phyloP scores from a whole-genome alignment of 2,329 filamentous ascomycete genomes.

The Cytospora mali region DNA sequence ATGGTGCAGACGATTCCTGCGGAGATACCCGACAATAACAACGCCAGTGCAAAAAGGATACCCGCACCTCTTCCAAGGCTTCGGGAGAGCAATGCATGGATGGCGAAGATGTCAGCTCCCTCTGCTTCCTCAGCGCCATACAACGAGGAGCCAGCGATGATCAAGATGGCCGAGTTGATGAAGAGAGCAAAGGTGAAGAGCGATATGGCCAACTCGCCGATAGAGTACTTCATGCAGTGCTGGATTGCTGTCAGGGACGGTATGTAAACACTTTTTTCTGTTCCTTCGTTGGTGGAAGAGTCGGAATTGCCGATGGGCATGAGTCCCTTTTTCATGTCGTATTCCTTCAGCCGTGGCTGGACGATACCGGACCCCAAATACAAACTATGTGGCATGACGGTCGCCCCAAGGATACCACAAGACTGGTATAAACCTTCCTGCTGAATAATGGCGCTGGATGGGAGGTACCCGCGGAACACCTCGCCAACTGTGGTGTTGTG shows the following conservation, averaged over 20 bases:
- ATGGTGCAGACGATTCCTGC: constrained; percentile 90
- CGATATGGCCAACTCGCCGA: constrained; percentile 69
- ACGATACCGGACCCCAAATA: constrained; percentile 72
- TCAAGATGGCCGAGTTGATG: constrained; percentile 80
- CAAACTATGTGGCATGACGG: constrained; percentile 71
- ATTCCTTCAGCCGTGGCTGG: constrained; percentile 66
- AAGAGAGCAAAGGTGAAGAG: constrained; percentile 85
- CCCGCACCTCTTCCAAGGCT: constrained; percentile 76
- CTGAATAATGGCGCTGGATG: constrained; percentile 60
- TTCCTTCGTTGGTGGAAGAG: constrained; percentile 37
- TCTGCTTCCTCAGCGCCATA: constrained; percentile 63
- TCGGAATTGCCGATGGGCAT: constrained; percentile 41
- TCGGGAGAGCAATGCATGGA: constrained; percentile 70
- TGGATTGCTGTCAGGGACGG: constrained; percentile 74
- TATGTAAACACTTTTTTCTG: constrained; percentile 63
- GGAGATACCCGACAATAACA: constrained; percentile 77
- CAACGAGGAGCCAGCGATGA: constrained; percentile 77
- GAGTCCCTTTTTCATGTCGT: constrained; percentile 60
- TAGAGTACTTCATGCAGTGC: constrained; percentile 73
- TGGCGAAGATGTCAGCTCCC: constrained; percentile 79
- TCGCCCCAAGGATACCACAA: constrained; percentile 77
- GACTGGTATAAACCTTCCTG: constrained; percentile 65
- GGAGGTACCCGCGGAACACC: constrained; percentile 67
- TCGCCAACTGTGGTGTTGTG: constrained; percentile 55
- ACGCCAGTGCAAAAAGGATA: constrained; percentile 79